Conservation (phyloP, 768 basidiomycete genomes). For the Russula brevipes region DNA sequence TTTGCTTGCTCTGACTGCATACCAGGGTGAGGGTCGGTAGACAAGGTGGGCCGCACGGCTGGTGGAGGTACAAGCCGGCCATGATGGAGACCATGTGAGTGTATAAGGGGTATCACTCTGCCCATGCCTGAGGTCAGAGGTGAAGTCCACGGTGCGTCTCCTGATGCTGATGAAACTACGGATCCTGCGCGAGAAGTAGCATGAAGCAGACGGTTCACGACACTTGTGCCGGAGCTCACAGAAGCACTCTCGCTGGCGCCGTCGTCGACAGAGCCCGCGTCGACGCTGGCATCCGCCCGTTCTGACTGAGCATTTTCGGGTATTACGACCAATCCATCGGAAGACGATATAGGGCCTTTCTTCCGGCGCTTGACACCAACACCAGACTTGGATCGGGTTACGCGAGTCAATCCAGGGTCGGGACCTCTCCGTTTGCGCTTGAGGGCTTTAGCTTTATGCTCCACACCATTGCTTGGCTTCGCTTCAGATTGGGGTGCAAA, state of each 20-base stretch:
- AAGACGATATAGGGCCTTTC: background rate
- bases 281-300: constrained; percentile 9
- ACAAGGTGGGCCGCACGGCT: constrained; percentile 5
- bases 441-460: constrained; percentile 3
- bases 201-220: constrained; percentile 35
- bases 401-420: constrained; percentile 16
- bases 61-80: constrained; percentile 22
- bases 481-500: background rate
- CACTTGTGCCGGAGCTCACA: constrained; percentile 38
- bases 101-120: constrained; percentile 27
- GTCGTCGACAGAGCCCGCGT: constrained; percentile 24
- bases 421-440: constrained; percentile 30
- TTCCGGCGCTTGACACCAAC: constrained; percentile 10
- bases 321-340: constrained; percentile 4
- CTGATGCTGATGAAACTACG: constrained; percentile 36
- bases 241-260: constrained; percentile 30
- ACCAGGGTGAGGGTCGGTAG: background rate
- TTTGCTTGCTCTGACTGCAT: constrained; percentile 19
- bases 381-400: constrained; percentile 28
- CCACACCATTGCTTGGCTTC: background rate
- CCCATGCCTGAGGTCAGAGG: constrained; percentile 25
- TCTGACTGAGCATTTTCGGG: constrained; percentile 6
- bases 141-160: constrained; percentile 26
- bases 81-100: constrained; percentile 30
- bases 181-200: constrained; percentile 41